Base-by-base conservation (phyloP, 1,284 basidiomycete species). In the Takashimella koratensis region DNA sequence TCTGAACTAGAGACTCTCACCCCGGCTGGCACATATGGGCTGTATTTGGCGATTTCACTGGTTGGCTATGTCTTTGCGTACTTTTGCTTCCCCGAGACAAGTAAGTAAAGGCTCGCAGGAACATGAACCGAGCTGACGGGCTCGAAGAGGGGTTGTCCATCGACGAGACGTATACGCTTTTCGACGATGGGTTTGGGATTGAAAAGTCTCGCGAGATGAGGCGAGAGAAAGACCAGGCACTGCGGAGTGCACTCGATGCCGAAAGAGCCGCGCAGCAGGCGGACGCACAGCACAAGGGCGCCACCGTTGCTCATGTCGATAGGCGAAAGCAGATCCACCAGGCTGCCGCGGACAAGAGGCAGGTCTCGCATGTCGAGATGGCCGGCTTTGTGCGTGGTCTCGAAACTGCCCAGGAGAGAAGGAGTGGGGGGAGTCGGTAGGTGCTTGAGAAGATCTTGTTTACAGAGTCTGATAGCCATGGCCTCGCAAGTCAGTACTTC, bases 161-260 rank as follows among this genome's bases (percentile, higher is more conserved):
- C 44, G 61, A 63, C 41, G 61, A 63, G 30, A 57, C 53, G 2
- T 21, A 42, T 19, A 45, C 25, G 20, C 39, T 63, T n/a, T 60
- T 59, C 42, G 41, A 44, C 10, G 25, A 63, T 2, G 62, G 51
- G 39, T 63, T 44, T 24, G 62, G 62, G 12, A 47, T 63, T 40
- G 40, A 53, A n/a, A 54, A 58, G 41, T 47, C 58, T 1, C 22
- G 39, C 6, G 24, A 43, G 16, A 58, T 63, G 49, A 36, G 30
- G 16, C 8, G 16, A 36, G 30, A 53, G 26, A 53, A 57, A 41
- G 10, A 36, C 16, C 16, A 16, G 8, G 30, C 30, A 8, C 10
- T 8, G 30, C 30, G 16, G 16, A 36, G 30, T 36, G 30, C 30
- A 36, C 16, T 36, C 30, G 10, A 36, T 8, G 16, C 8, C 30